Conservation (phyloP, 768 basidiomycete species). For the Lyophyllum shimeji region DNA sequence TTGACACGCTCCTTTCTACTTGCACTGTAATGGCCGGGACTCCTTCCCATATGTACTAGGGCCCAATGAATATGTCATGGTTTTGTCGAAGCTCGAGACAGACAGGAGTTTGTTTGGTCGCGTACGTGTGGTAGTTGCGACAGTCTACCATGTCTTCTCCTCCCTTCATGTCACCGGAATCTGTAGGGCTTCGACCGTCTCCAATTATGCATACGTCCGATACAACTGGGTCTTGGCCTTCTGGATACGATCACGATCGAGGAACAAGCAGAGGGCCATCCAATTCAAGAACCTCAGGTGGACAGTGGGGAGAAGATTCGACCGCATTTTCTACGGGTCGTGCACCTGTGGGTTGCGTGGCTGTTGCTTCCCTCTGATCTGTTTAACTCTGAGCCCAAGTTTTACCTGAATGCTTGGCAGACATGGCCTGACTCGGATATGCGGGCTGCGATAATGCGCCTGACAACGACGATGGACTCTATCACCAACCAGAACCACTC, state of each 20-base stretch:
- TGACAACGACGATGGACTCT: neutral
- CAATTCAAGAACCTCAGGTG: too few relatives aligned
- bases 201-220: too few relatives aligned
- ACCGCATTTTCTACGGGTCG: neutral
- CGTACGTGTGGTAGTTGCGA: neutral
- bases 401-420: neutral
- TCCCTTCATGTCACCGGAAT: neutral
- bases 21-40: too few relatives aligned
- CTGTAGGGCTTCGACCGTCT: neutral
- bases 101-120: neutral
- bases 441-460: neutral
- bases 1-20: neutral
- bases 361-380: neutral
- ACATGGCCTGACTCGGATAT: neutral
- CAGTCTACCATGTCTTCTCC: neutral
- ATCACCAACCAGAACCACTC: neutral
- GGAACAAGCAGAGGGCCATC: neutral
- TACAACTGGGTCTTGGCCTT: neutral
- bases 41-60: too few relatives aligned
- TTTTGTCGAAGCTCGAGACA: too few relatives aligned
- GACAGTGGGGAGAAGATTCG: neutral
- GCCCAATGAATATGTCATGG: too few relatives aligned
- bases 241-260: neutral
- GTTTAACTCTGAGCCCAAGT: neutral
- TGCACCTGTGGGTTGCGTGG: neutral